Base-by-base conservation (phyloP, 495 filamentous ascomycete genomes). In the Aspergillus campestris region DNA sequence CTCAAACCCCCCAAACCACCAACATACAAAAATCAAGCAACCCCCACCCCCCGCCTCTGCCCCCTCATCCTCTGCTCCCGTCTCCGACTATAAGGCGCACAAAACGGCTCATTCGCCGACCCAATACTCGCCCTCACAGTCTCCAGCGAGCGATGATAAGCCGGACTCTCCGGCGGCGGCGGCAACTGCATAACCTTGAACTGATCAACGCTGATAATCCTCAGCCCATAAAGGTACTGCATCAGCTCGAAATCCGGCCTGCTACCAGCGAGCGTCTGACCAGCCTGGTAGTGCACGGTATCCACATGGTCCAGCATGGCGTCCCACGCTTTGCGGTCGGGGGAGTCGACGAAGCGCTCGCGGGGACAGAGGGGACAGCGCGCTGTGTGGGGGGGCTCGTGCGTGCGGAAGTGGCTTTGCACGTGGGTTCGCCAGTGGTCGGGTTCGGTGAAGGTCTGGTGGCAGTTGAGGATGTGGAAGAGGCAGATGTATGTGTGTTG, bases 161-260 rank as follows among this genome's bases (percentile, higher is more conserved):
- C 69, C 6, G 69, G 67, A 44, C 69, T 71, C 6, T 64, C 66
- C 35, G 67, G 62, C 29, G 64, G 58, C 1, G 67, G 67, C 38
- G 62, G 60, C 35, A 71, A 55, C 48, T 73, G 69, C 56, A 69
- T 63, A 6, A 59, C 62, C 48, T 71, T 73, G 42, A 71, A 69
- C 51, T 73, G 67, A 5, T 68, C 69, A 29, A 67, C 69, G 11
- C 62, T 62, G 49, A 73, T 73, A 33, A 73, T 52, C 9, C 65
- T 56, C 47, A 62, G 39, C 0, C 61, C 55, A 45, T 69, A 73
- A 6, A 73, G 56, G 47, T 70, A 71, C 31, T 65, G 64, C 67
- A 73, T 71, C 2, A 73, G 49, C 46, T 71, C 67, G 37, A 73
- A 70, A 38, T 70, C 66, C 9, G 66, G 61, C 13, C 67, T 60